Evolutionary conservation across 805 yeast species (phyloP), one percentile per base, ranked within the genome.

Genomic region (Yarrowia sp.): DNA sequence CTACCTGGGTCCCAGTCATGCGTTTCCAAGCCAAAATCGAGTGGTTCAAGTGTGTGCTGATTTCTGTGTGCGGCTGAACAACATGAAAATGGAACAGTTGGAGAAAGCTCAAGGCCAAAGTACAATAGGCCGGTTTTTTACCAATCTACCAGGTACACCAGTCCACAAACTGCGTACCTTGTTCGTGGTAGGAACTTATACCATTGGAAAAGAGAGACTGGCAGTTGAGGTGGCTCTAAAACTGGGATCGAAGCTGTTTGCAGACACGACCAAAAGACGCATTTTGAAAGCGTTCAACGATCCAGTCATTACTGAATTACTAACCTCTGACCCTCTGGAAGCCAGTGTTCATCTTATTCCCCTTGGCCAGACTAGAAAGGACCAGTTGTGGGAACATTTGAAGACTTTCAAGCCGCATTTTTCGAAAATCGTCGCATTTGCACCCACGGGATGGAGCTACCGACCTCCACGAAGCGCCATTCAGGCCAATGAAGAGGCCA

Each of bases 371-470:
- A 81, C 67, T 76, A 82, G 65, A 76, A 78, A 72, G 15, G 76
- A 74, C 6, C 71, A 72, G 14, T 76, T 90, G 61, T 76, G 81
- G 13, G 79, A 78, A 30, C 87, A 88, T 70, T 85, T 84, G 79
- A 80, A 81, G 70, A 77, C 76, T 36, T 83, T 82, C 69, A 79
- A 78, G 46, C 77, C 75, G 34, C 77, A 79, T 49, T 89, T 84
- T 74, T 86, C 86, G 65, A 81, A 85, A 56, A 82, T 91, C 49
- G 81, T 90, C n/a, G 97, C 91, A 0, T 80, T 90, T 42, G 81
- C 86, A 63, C 98, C 98, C 0, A 92, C 98, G 0, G 98, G 98
- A 0, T 95, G 98, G 98, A 82, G 92, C 1, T 89, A 84, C 75
- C 73, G 80, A 15, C 76, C 76, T 24, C 68, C 71, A 2, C 69